Percentiles rank a stretch among this genome's conserved stretches.
phyloP scores from a whole-genome alignment of 2,329 filamentous ascomycete species.

The Epichloe hybrida region DNA sequence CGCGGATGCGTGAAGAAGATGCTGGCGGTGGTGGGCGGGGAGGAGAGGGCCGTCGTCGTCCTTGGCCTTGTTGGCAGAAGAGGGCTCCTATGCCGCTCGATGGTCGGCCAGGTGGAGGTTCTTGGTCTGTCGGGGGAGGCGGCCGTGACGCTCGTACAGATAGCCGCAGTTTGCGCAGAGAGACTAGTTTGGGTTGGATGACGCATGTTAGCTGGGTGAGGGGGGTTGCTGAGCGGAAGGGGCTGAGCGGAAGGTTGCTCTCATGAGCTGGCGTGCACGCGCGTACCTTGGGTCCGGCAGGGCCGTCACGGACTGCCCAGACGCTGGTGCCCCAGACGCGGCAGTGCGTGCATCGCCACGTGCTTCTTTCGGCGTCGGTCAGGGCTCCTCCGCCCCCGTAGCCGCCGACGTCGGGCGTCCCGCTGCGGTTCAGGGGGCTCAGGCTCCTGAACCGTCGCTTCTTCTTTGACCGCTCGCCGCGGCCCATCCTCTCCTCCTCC shows the following conservation, averaged over 20 bases:
- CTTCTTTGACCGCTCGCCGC: slow-evolving; percentile 88
- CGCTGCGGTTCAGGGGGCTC: slow-evolving; percentile 63
- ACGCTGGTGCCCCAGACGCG: slow-evolving; percentile 77
- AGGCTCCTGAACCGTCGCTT: slow-evolving; percentile 84
- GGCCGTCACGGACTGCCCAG: slow-evolving; percentile 91
- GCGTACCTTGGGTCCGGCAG: slow-evolving; percentile 51
- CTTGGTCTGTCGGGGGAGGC: slow-evolving; percentile 51
- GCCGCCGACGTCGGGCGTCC: slow-evolving; percentile 68
- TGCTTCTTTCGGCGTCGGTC: slow-evolving; percentile 62
- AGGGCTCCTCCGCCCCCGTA: slow-evolving; percentile 58
- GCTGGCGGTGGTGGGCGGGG: slow-evolving; percentile 3
- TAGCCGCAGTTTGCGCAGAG: slow-evolving; percentile 91
- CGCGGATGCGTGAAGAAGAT: neutral
- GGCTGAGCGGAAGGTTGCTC: too few species aligned
- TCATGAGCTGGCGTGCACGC: too few species aligned
- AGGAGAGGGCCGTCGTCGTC: slow-evolving; percentile 6
- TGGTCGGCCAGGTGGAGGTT: slow-evolving; percentile 22
- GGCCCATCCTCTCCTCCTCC: slow-evolving; percentile 74
- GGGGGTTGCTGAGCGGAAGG: too few species aligned
- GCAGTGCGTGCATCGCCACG: slow-evolving; percentile 84
- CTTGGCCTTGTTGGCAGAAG: slow-evolving; percentile 9
- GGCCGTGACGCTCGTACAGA: slow-evolving; percentile 75
- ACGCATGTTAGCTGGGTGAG: too few species aligned
- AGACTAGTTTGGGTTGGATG: slow-evolving; percentile 36
- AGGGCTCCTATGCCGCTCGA: slow-evolving; percentile 14